These are phyloP conservation scores for Colletotrichum musicola DNA, from an alignment of 2,329 filamentous ascomycete species.

Conservation along the genomic window DNA sequence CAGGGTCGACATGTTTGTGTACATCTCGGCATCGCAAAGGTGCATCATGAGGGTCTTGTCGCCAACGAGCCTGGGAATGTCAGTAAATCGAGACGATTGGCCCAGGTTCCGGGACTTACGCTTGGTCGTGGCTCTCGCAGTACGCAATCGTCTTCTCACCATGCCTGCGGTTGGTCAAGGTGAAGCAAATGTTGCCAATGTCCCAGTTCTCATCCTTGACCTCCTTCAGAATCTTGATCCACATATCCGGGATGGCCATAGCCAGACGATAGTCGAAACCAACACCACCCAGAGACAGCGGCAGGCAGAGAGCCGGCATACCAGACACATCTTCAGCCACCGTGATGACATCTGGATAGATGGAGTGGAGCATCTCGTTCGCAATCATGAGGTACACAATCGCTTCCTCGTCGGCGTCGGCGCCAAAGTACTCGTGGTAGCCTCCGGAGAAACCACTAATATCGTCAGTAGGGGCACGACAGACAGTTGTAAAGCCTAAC, in stretches of 20 bases:
- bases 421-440: slow-evolving; percentile 97
- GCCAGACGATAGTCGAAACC: slow-evolving; percentile 98
- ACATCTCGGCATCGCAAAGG: slow-evolving; percentile 96
- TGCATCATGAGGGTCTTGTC: slow-evolving; percentile 99
- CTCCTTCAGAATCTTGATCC: slow-evolving; percentile 99
- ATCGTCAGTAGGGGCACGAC: slow-evolving; percentile 43
- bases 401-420: slow-evolving; percentile 90
- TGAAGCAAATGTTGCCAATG: slow-evolving; percentile 85
- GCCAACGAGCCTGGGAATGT: slow-evolving; percentile 79
- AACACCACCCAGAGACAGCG: slow-evolving; percentile 86
- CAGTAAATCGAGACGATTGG: not conserved
- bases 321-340: slow-evolving; percentile 98
- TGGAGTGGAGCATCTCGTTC: slow-evolving; percentile 92
- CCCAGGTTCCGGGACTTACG: slow-evolving; percentile 69
- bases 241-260: slow-evolving; percentile 98
- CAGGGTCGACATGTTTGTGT: slow-evolving; percentile 95
- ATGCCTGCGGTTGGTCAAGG: slow-evolving; percentile 90
- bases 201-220: slow-evolving; percentile 93
- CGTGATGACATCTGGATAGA: slow-evolving; percentile 90
- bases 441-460: slow-evolving; percentile 92
- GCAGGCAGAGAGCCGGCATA: slow-evolving; percentile 96
- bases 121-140: slow-evolving; percentile 96
- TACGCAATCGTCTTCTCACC: slow-evolving; percentile 99
- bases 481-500: slow-evolving; percentile 47
- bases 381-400: slow-evolving; percentile 96